A percentile compares a stretch with the other conserved stretches of the same genome.
Conservation (phyloP, 768 basidiomycete genomes). For the Clathrus columnatus region DNA sequence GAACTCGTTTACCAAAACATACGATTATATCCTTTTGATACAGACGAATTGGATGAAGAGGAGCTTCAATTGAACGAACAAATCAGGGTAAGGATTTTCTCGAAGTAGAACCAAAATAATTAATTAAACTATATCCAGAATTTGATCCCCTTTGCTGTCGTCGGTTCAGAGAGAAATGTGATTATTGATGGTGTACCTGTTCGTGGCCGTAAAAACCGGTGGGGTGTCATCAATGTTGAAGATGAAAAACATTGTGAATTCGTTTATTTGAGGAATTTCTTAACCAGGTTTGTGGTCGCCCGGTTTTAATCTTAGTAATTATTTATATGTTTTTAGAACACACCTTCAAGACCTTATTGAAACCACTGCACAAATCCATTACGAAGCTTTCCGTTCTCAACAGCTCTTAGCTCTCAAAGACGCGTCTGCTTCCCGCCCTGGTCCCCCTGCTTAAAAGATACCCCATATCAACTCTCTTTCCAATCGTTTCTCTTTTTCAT, state of each 20-base stretch:
- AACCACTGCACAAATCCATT: slow-evolving; percentile 98
- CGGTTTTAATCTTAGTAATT: neutral
- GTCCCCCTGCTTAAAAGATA: slow-evolving; percentile 1
- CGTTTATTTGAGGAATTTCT: slow-evolving; percentile 92
- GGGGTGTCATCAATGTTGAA: slow-evolving; percentile 98
- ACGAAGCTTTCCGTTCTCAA: slow-evolving; percentile 99
- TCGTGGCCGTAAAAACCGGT: slow-evolving; percentile 93
- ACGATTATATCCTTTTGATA: slow-evolving; percentile 93
- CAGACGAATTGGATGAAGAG: slow-evolving; percentile 90
- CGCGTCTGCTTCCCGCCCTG: slow-evolving; percentile 5
- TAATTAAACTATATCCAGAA: slow-evolving; percentile 37
- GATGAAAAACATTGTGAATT: slow-evolving; percentile 98
- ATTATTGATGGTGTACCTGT: slow-evolving; percentile 94
- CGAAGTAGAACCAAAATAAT: neutral
- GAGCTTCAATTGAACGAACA: slow-evolving; percentile 83
- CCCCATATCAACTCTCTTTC: neutral
- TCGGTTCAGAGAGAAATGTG: slow-evolving; percentile 94
- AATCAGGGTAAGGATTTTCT: slow-evolving; percentile 60
- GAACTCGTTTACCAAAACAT: slow-evolving; percentile 90
- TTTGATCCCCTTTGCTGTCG: slow-evolving; percentile 94
- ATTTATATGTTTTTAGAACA: slow-evolving; percentile 42
- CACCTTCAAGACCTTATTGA: slow-evolving; percentile 98
- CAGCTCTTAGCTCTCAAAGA: slow-evolving; percentile 96
- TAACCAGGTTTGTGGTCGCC: slow-evolving; percentile 56
- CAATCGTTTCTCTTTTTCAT: neutral